phyloP scores from a whole-genome alignment of 352 stramenopile genomes.

The Globisporangium iwayamae region DNA sequence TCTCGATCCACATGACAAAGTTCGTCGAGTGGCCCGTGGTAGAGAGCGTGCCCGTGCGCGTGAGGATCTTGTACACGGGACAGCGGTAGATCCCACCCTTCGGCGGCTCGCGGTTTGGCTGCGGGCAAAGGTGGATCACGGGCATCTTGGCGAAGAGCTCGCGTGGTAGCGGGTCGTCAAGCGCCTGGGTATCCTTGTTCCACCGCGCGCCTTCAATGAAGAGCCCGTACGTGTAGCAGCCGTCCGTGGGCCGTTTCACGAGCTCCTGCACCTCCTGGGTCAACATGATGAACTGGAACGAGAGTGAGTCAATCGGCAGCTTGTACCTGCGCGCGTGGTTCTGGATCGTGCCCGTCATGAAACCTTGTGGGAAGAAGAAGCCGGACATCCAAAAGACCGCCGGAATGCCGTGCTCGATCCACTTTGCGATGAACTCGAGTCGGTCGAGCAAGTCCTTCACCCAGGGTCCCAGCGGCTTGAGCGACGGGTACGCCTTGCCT shows the following conservation, averaged over 20 bases:
- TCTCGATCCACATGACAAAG: conserved; percentile 94
- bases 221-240: conserved; percentile 86
- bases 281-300: conserved; percentile 88
- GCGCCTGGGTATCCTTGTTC: conserved; percentile 51
- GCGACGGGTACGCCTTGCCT: conserved; percentile 85
- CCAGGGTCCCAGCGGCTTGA: conserved; percentile 88
- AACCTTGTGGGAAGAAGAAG: conserved; percentile 92
- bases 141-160: conserved; percentile 89
- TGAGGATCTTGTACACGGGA: conserved; percentile 92
- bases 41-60: conserved; percentile 79
- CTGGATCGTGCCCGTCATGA: conserved; percentile 90
- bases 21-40: conserved; percentile 93
- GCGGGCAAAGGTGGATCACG: conserved; percentile 67
- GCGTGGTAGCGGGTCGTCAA: conserved; percentile 82
- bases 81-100: conserved; percentile 82
- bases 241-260: conserved; percentile 52
- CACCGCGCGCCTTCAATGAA: conserved; percentile 89
- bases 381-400: conserved; percentile 88
- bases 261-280: conserved; percentile 51
- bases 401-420: conserved; percentile 75
- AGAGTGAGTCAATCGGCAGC: conserved; percentile 90
- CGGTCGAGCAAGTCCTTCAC: conserved; percentile 85
- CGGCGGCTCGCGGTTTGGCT: conserved; percentile 61
- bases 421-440: conserved; percentile 64
- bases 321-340: conserved; percentile 89